Conservation (phyloP, 192 early-diverging fungal genomes). For the Coemansia sp. region DNA sequence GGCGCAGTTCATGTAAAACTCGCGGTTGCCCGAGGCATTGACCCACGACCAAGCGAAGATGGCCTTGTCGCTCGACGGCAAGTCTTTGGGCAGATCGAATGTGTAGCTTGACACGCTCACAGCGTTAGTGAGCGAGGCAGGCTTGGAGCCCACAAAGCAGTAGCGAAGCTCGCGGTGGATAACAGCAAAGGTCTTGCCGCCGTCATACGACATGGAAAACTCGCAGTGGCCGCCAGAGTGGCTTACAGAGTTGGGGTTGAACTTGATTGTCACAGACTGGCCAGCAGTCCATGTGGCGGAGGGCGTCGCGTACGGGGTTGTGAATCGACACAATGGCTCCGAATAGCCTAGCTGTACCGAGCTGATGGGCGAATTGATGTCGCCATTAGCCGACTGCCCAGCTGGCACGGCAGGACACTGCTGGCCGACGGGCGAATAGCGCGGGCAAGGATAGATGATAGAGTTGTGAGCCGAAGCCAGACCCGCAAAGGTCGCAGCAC, state of each 20-base stretch:
- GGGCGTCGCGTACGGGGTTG: constrained; percentile 35
- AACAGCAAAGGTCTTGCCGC: constrained; percentile 55
- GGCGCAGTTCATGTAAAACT: constrained; percentile 46
- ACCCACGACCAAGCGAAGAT: constrained; percentile 65
- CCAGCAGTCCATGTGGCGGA: constrained; percentile 41
- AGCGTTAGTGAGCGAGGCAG: constrained; percentile 14
- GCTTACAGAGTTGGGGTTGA: constrained; percentile 19
- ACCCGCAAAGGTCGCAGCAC: constrained; percentile 5
- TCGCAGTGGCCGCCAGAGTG: constrained; percentile 59
- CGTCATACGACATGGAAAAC: constrained; percentile 58
- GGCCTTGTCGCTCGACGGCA: constrained; percentile 56
- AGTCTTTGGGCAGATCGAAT: constrained; percentile 55
- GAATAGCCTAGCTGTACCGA: constrained; percentile 9
- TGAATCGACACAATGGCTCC: constrained; percentile 33
- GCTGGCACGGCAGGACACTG: constrained; percentile 50
- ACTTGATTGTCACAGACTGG: constrained; percentile 33
- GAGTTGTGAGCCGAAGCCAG: constrained; percentile 21
- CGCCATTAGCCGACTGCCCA: constrained; percentile 43
- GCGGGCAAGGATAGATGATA: constrained; percentile 31
- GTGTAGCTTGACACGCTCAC: constrained; percentile 29
- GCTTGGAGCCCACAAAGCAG: constrained; percentile 29
- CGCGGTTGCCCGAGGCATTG: constrained; percentile 61
- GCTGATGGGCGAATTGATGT: constrained; percentile 37
- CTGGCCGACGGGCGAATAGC: constrained; percentile 27
- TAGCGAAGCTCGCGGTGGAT: constrained; percentile 51